Evolutionary conservation across 192 early-diverging fungal genomes (phyloP), one percentile per base, ranked within the genome.

Genomic region (Martensiomyces pterosporus): DNA sequence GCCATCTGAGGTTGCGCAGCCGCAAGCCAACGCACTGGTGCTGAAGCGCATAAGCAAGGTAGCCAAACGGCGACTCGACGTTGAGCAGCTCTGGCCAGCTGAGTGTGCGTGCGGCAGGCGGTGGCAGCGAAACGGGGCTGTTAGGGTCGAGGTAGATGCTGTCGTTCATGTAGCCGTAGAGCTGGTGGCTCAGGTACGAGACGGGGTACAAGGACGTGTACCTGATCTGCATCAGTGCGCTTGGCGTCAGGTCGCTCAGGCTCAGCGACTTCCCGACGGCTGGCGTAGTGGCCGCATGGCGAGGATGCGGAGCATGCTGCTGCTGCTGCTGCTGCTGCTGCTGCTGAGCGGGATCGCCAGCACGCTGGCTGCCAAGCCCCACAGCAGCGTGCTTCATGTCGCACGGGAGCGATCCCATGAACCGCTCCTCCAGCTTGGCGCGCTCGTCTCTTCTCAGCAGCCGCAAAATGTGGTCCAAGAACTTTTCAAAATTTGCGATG

Each of bases 1-100:
- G 93, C 93, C 95, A 98, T 22, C 88, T 80, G 15, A 85, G 77
- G 52, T 91, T 83, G 60, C 78, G 74, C 23, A 93, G 74, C 27
- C 63, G 55, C 15, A 95, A 37, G 2, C 91, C 91, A 1, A 67
- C 72, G 9, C 60, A 47, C 2, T 83, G 79, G 43, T 89, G 80
- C 49, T 84, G 84, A 69, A 98, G 81, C 1, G 84, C 82, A 9
- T 60, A 55, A 1, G 86, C 81, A 50, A 98, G 66, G 12, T 55
- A 58, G 13, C 55, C 25, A 44, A 79, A 69, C 5, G 72, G 61
- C 0, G 81, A 77, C 39, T 67, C 52, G 25, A 66, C 67, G 16
- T 78, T 81, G 43, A 88, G 51, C 8, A 52, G 44, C 15, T 52
- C 57, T 0, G 44, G 8, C 9, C 61, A 26, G 4, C 40, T 52